Evolutionary conservation across 805 yeast species (phyloP), one percentile per base, ranked within the genome.

Genomic region (Kodamaea fukazawae): DNA sequence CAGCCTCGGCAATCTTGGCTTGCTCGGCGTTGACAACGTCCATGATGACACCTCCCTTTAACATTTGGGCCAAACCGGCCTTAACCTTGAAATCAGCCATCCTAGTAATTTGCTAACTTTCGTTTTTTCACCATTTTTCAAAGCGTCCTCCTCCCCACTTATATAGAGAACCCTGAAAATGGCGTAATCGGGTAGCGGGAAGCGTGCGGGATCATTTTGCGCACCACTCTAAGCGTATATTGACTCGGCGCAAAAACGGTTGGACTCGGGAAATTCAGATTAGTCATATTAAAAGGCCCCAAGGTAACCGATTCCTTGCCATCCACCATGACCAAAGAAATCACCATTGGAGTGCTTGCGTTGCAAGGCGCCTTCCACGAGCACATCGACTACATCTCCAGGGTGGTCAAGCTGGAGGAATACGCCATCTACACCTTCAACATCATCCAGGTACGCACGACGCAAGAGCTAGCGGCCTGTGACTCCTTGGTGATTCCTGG

Each of bases 11-110:
- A 38, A 86, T 76, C 32, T 70, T 60, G 15, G 95, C 95, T 64
- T 86, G 93, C 54, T 86, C 93, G 26, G 82, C 81, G 43, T 72
- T 83, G 43, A 84, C 87, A 28, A 84, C 93, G 55, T 78, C 84
- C 84, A 78, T 77, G 47, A 78, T 78, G 36, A 80, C 86, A 44
- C 86, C 84, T 41, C 86, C 90, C 57, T 85, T 86, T 45, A 86
- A 73, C 93, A 85, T 86, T 62, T 85, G 89, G 44, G 95, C 93
- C 59, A 86, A 70, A 10, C 91, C 93, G 34, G 86, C 77, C 62
- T 86, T 85, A 41, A 83, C 72, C 54, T 78, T 66, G 53, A 71
- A 71, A 10, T 67, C 63, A 29, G 61, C 46, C 64, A 55, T 60
- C 28, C 26, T 36, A 15, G 9, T 12, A 14, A 36, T 16, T 16